Evolutionary conservation across 2,329 filamentous ascomycete species (phyloP).

Genomic region (Fusarium stilboides): DNA sequence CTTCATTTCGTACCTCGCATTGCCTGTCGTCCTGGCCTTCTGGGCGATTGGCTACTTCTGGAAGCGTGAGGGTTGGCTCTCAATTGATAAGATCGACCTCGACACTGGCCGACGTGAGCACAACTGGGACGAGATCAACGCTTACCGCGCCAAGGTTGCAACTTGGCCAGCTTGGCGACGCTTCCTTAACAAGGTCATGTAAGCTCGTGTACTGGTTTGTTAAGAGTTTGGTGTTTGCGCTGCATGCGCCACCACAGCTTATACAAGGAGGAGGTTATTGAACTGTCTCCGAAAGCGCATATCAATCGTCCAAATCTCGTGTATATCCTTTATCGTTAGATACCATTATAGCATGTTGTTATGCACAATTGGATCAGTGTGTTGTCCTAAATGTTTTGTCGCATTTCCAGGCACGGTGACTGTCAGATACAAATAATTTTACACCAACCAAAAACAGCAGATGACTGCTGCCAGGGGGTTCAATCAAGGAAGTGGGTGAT

Average conservation of each 20-base stretch:
- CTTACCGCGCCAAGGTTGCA: conserved; percentile 65
- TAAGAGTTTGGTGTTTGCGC: not conserved
- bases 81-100: conserved; percentile 74
- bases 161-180: conserved; percentile 67
- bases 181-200: conserved; percentile 57
- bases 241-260: not conserved
- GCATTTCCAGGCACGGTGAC: not conserved
- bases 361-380: conserved; percentile 4
- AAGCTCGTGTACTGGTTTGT: conserved; percentile 31
- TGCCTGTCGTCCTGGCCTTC: conserved; percentile 70
- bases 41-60: conserved; percentile 73
- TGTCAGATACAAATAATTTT: too few species aligned
- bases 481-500: not conserved
- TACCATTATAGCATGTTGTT: conserved; percentile 39
- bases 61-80: conserved; percentile 76
- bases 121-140: conserved; percentile 76
- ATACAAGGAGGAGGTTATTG: not conserved
- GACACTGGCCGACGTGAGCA: conserved; percentile 76
- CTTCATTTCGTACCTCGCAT: conserved; percentile 69
- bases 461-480: not conserved
- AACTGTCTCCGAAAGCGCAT: not conserved
- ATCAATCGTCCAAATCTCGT: conserved; percentile 21
- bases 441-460: not conserved
- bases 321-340: conserved; percentile 45
- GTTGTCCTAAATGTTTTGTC: not conserved